Base-by-base conservation (phyloP, 73 alveolate species). In the Symbiodinium pilosum region DNA sequence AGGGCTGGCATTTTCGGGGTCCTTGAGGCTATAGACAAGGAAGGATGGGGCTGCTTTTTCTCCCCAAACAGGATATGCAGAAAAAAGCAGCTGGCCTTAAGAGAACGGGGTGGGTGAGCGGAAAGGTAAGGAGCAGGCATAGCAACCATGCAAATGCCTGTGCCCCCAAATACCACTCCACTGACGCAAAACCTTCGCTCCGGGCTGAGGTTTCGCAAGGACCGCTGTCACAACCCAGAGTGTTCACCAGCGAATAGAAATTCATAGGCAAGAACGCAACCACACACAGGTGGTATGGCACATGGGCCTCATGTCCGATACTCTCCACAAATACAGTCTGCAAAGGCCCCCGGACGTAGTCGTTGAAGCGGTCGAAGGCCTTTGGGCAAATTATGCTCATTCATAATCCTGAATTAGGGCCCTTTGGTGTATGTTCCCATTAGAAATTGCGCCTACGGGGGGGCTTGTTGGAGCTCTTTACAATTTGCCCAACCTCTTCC, bases 271-370 rank as follows among this genome's bases (percentile, higher is more conserved):
- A 32, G 84, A 71, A 71, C 44, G 84, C 84, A 71, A 71, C 84
- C 84, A 71, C 84, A 28, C 84, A 71, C 11, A 71, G 84, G 84
- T 71, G 43, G 84, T 71, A 71, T 12, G 84, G 84, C 84, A 71
- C 84, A 28, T 71, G 84, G 85, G 43, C 47, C 43, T 71, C 85
- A 34, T 71, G 43, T 11, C 85, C 85, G 85, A 71, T 71, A 11
- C 21, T 8, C 43, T n/a, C 21, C 85, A 71, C 43, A 34, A 71
- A 42, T 14, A 12, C 30, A n/a, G 14, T 30, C 9, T 34, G 85
- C 42, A 71, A 34, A 34, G 43, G 43, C 11, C 85, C 85, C 43
- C 85, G 85, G 43, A 71, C 43, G 85, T 71, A 32, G 85, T 42
- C 85, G 21, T 71, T 71, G 85, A 71, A 71, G 85, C 43, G 85